Evolutionary conservation across 2,329 filamentous ascomycete genomes (phyloP).

Genomic region (Arthroderma sp.): DNA sequence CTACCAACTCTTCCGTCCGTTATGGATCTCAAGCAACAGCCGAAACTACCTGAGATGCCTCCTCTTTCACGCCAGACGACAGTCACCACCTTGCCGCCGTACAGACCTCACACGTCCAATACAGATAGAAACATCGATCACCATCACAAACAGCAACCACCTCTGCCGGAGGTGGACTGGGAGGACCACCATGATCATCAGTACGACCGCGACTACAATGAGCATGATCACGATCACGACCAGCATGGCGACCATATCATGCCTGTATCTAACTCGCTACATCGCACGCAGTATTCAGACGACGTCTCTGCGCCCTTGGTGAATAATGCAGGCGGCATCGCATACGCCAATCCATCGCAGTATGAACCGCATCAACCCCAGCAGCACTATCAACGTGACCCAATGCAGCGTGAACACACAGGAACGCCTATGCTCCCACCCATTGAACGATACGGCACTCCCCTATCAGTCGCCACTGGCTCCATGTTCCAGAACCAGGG

Average conservation of each 20-base stretch:
- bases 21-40: slow-evolving; percentile 28
- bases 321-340: slow-evolving; percentile 12
- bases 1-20: slow-evolving; percentile 55
- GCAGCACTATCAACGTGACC: background rate
- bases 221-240: slow-evolving; percentile 14
- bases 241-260: slow-evolving; percentile 24
- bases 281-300: slow-evolving; percentile 36
- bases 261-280: slow-evolving; percentile 16
- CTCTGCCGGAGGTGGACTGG: slow-evolving; percentile 9
- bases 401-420: background rate
- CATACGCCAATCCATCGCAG: slow-evolving; percentile 20
- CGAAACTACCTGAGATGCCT: slow-evolving; percentile 41
- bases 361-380: slow-evolving; percentile 19
- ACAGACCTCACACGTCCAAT: slow-evolving; percentile 43
- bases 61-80: slow-evolving; percentile 49
- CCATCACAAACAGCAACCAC: slow-evolving; percentile 15
- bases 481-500: slow-evolving; percentile 5
- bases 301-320: slow-evolving; percentile 37
- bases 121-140: slow-evolving; percentile 9
- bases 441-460: slow-evolving; percentile 40
- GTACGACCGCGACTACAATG: slow-evolving; percentile 27
- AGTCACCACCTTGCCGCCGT: slow-evolving; percentile 49
- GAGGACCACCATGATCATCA: slow-evolving; percentile 3
- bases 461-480: slow-evolving; percentile 34
- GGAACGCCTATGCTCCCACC: slow-evolving; percentile 7